A percentile compares a stretch with the other conserved stretches of the same genome.
Evolutionary conservation across 257 asterid species (phyloP).

Genomic region (Linderniella brevidens): DNA sequence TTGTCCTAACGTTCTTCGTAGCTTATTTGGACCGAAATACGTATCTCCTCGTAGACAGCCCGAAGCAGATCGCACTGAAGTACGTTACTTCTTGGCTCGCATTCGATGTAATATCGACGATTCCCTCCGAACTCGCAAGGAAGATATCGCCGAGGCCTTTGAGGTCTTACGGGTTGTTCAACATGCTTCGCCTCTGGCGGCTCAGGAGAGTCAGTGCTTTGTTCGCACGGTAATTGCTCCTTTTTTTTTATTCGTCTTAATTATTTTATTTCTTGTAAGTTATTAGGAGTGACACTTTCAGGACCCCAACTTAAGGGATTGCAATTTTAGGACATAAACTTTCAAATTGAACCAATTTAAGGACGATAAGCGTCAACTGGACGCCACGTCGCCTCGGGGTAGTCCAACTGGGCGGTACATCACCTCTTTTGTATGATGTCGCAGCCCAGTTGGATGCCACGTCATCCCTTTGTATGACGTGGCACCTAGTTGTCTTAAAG

Average conservation of each 20-base stretch:
- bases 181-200: slow-evolving; percentile 54
- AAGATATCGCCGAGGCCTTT: slow-evolving; percentile 22
- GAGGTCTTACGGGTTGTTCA: slow-evolving; percentile 25
- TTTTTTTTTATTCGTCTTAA: background rate
- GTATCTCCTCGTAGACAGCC: slow-evolving; percentile 30
- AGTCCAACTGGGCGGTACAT: too few species aligned
- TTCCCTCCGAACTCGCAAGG: slow-evolving; percentile 38
- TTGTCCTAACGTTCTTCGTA: slow-evolving; percentile 46
- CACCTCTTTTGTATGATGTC: too few species aligned
- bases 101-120: slow-evolving; percentile 34
- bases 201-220: slow-evolving; percentile 39
- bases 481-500: too few species aligned
- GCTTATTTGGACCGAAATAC: slow-evolving; percentile 34
- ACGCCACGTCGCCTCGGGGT: too few species aligned
- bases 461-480: too few species aligned
- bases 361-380: too few species aligned
- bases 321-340: too few species aligned
- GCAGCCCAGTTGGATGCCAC: too few species aligned
- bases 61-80: slow-evolving; percentile 23
- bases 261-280: background rate
- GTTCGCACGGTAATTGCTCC: slow-evolving; percentile 21
- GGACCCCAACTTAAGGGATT: too few species aligned
- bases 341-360: too few species aligned
- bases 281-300: background rate
- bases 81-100: slow-evolving; percentile 35